phyloP scores from a whole-genome alignment of 768 basidiomycete genomes.

The Lactifluus echinatus region DNA sequence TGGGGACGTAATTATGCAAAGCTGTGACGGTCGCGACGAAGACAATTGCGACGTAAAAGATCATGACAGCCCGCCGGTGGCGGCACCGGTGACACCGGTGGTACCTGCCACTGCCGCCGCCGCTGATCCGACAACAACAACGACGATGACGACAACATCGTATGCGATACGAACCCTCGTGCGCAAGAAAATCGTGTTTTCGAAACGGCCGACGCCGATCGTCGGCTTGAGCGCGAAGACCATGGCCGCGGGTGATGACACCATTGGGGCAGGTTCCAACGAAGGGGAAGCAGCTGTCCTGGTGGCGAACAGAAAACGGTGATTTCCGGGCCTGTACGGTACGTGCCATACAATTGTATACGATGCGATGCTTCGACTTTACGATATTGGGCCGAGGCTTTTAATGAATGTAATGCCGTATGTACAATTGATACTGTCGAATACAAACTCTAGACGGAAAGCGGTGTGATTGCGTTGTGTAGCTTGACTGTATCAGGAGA shows the following conservation, averaged over 20 bases:
- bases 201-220: constrained; percentile 76
- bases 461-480: too few species aligned
- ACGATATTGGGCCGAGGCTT: too few species aligned
- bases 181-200: constrained; percentile 75
- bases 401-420: too few species aligned
- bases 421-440: too few species aligned
- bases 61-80: neutral
- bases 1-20: constrained; percentile 21
- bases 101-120: too few species aligned
- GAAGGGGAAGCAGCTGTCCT: neutral
- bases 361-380: too few species aligned
- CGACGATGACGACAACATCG: constrained; percentile 20
- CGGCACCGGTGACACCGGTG: constrained; percentile 2
- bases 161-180: constrained; percentile 51
- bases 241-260: neutral
- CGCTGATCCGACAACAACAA: too few species aligned
- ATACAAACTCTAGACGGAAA: too few species aligned
- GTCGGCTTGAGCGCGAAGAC: constrained; percentile 24
- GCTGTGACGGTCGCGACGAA: constrained; percentile 19
- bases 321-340: neutral
- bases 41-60: too few species aligned
- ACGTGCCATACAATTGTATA: too few species aligned
- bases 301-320: neutral
- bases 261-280: neutral
- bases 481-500: too few species aligned